Evolutionary conservation across 2,329 filamentous ascomycete genomes (phyloP).

Genomic region (Fusarium sp.): DNA sequence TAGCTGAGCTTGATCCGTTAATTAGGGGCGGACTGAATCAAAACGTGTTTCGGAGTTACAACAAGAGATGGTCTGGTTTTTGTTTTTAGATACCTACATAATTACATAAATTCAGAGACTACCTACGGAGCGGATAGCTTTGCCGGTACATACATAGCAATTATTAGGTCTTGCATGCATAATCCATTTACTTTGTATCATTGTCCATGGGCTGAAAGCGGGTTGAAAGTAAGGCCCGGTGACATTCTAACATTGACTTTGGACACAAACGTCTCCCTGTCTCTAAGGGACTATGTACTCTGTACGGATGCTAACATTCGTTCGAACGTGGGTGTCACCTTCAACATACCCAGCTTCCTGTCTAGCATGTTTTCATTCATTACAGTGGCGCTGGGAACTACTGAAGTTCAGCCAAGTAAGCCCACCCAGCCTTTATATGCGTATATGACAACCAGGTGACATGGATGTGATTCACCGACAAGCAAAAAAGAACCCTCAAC

Average conservation of each 20-base stretch:
- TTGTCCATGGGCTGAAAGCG: background rate
- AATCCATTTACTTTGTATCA: background rate
- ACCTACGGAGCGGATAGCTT: background rate
- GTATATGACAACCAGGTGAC: background rate
- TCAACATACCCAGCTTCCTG: background rate
- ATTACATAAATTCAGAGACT: background rate
- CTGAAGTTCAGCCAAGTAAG: background rate
- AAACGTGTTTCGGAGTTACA: constrained; percentile 28
- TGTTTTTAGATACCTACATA: constrained; percentile 12
- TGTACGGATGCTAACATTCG: background rate
- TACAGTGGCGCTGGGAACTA: background rate
- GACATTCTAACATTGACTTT: background rate
- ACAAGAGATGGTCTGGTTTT: constrained; percentile 3
- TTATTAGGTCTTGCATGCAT: background rate
- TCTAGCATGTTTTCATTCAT: background rate
- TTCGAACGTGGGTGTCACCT: background rate
- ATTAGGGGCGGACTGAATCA: constrained; percentile 26
- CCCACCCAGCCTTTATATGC: constrained; percentile 8
- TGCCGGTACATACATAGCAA: background rate
- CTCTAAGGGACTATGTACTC: background rate
- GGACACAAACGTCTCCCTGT: background rate
- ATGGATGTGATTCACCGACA: background rate
- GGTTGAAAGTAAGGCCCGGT: background rate
- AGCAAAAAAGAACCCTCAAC: too few species aligned
- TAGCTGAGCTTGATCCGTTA: constrained; percentile 9